Percentiles rank a stretch among this genome's conserved stretches.
Evolutionary conservation across 805 yeast species (phyloP).

Genomic region (Candida insectalens): DNA sequence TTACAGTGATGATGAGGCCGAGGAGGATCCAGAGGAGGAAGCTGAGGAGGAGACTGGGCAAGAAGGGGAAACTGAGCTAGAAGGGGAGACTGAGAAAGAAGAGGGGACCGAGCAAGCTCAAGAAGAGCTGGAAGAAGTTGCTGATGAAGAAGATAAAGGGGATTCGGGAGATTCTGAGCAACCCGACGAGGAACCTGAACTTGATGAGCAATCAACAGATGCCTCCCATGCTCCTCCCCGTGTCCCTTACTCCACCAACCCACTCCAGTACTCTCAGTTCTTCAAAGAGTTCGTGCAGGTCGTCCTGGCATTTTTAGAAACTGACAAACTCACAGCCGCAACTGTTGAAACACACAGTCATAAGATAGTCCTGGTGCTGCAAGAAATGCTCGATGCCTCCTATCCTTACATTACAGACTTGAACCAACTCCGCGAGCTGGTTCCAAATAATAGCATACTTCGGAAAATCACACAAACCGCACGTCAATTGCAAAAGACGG

Average conservation of each 20-base stretch:
- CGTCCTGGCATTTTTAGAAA: constrained; percentile 32
- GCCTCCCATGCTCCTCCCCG: background rate
- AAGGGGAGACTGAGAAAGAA: constrained; percentile 5
- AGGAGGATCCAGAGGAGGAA: constrained; percentile 10
- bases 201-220: background rate
- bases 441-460: constrained; percentile 55
- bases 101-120: constrained; percentile 2
- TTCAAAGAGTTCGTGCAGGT: constrained; percentile 29
- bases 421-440: constrained; percentile 57
- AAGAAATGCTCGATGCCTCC: constrained; percentile 73
- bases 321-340: constrained; percentile 38
- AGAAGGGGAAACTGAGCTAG: constrained; percentile 1
- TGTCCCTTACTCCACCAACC: constrained; percentile 24
- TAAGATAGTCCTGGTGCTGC: constrained; percentile 57
- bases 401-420: constrained; percentile 64
- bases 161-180: background rate
- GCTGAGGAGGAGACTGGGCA: constrained; percentile 15
- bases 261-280: constrained; percentile 33
- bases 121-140: constrained; percentile 2
- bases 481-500: constrained; percentile 22
- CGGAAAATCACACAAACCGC: constrained; percentile 38
- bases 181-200: background rate
- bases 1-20: constrained; percentile 23
- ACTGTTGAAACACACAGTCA: constrained; percentile 65
- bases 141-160: background rate